Percentiles rank a stretch among this genome's conserved stretches.
phyloP scores from a whole-genome alignment of 2,329 filamentous ascomycete genomes.

The Nigrospora osmanthi region DNA sequence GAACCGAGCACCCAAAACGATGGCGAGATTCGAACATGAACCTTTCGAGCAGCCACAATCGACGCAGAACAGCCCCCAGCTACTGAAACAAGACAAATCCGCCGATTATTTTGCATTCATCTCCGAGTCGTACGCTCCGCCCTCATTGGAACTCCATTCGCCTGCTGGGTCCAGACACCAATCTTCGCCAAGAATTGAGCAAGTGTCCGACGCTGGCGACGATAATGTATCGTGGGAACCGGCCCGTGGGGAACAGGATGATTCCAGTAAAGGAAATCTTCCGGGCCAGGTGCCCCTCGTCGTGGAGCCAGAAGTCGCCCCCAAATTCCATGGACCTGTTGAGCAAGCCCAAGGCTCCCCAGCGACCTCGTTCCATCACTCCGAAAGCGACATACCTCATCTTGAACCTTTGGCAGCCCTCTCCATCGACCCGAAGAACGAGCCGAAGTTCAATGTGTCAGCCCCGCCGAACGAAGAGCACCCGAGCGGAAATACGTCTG shows the following conservation, averaged over 20 bases:
- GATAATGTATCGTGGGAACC: neutral
- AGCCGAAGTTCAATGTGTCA: conserved; percentile 6
- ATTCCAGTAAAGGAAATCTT: no score
- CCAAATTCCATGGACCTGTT: no score
- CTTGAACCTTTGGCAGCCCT: neutral
- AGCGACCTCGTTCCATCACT: conserved; percentile 15
- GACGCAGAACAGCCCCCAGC: no score
- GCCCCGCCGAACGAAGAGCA: conserved; percentile 15
- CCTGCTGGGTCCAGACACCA: conserved; percentile 10
- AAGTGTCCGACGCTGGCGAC: conserved; percentile 11
- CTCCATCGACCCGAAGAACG: no score
- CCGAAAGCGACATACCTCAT: conserved; percentile 16
- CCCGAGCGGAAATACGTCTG: conserved; percentile 23
- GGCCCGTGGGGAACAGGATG: no score
- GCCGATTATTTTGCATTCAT: conserved; percentile 21
- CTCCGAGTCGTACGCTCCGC: conserved; percentile 19
- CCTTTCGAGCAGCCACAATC: no score
- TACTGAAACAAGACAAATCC: conserved; percentile 10
- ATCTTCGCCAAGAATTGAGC: conserved; percentile 11
- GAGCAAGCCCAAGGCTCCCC: conserved; percentile 12
- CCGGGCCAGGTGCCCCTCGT: no score
- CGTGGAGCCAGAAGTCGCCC: no score
- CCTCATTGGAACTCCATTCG: conserved; percentile 16
- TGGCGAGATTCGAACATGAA: no score
- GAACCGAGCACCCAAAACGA: no score